Conservation (phyloP, 108 stramenopile species). For the Conticribra guillardii region DNA sequence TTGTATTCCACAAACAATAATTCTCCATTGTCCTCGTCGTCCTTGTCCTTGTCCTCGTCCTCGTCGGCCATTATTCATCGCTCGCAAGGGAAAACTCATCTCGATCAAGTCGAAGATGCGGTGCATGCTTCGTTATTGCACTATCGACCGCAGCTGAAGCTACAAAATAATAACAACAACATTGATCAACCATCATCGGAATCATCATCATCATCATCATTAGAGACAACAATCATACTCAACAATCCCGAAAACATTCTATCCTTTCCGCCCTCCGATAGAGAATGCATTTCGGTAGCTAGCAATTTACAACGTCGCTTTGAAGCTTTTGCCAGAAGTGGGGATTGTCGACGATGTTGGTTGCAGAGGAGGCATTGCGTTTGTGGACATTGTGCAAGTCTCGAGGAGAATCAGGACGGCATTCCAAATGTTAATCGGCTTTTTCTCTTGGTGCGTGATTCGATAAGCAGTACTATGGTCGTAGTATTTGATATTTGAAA, state of each 20-base stretch:
- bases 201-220: too few species aligned
- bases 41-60: too few species aligned
- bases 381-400: conserved; percentile 51
- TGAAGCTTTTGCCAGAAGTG: conserved; percentile 45
- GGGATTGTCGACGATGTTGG: conserved; percentile 74
- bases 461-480: background rate
- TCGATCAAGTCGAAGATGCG: conserved; percentile 24
- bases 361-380: conserved; percentile 70
- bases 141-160: background rate
- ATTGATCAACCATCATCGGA: background rate
- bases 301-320: conserved; percentile 49
- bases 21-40: too few species aligned
- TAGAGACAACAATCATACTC: background rate
- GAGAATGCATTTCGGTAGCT: conserved; percentile 67
- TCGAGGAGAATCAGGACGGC: conserved; percentile 23
- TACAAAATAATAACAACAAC: background rate
- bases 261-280: conserved; percentile 42
- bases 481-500: background rate
- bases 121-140: conserved; percentile 1
- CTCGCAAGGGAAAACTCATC: conserved; percentile 9
- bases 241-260: conserved; percentile 45
- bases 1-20: too few species aligned
- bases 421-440: conserved; percentile 51
- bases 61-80: conserved; percentile 14
- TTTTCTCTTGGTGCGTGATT: conserved; percentile 59